A percentile compares a stretch with the other conserved stretches of the same genome.
Conservation (phyloP, 164 flowering plant species). For the Platanus orientalis region DNA sequence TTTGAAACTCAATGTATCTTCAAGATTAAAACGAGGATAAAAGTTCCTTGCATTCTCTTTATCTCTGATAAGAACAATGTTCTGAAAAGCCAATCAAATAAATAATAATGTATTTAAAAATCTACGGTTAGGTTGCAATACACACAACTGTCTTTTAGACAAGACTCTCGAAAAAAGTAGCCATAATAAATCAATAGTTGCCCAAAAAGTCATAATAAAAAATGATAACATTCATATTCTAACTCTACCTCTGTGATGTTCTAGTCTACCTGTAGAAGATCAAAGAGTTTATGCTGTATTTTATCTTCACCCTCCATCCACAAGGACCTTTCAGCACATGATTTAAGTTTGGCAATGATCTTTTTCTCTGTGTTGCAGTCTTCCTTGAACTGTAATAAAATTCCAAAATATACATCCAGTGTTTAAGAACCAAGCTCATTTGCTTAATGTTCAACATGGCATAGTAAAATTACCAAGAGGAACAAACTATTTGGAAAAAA, state of each 20-base stretch:
- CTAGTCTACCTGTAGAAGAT: slow-evolving; percentile 63
- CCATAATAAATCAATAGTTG: background rate
- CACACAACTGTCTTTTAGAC: background rate
- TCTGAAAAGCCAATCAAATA: slow-evolving; percentile 45
- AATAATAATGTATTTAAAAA: slow-evolving; percentile 7
- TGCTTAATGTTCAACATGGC: background rate
- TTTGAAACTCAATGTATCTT: slow-evolving; percentile 78
- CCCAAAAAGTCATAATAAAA: background rate
- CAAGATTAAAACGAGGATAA: slow-evolving; percentile 94
- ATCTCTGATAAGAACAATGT: slow-evolving; percentile 89
- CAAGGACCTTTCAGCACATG: slow-evolving; percentile 39
- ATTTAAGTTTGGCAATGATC: slow-evolving; percentile 65
- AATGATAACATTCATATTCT: background rate
- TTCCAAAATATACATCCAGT: slow-evolving; percentile 5
- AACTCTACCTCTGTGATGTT: background rate
- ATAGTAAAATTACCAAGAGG: background rate
- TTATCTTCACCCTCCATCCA: slow-evolving; percentile 57
- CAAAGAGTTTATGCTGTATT: slow-evolving; percentile 59
- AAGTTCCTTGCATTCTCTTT: slow-evolving; percentile 74
- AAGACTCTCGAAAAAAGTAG: background rate
- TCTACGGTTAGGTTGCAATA: background rate
- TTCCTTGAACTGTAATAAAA: slow-evolving; percentile 66
- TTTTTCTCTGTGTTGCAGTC: slow-evolving; percentile 94
- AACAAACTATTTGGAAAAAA: background rate
- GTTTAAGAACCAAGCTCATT: background rate